Evolutionary conservation across 1,284 basidiomycete genomes (phyloP).

Genomic region (Mrakiaceae sp.): DNA sequence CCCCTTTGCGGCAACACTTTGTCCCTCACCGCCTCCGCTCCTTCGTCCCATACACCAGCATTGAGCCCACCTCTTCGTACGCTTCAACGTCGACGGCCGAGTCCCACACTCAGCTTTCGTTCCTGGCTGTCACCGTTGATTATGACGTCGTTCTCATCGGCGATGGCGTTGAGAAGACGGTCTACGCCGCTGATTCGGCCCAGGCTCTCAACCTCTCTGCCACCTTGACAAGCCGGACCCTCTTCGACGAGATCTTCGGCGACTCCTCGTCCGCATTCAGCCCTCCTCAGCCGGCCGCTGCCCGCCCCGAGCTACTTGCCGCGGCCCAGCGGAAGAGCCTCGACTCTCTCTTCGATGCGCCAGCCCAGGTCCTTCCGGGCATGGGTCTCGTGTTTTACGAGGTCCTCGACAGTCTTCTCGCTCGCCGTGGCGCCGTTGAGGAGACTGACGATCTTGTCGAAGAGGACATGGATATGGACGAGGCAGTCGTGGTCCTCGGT

Average conservation of each 20-base stretch:
- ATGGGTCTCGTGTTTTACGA: constrained; percentile 61
- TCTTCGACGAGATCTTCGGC: constrained; percentile 80
- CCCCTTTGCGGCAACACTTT: constrained; percentile 37
- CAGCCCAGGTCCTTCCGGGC: constrained; percentile 70
- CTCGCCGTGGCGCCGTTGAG: neutral
- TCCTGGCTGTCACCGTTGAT: constrained; percentile 54
- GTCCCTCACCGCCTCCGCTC: constrained; percentile 52
- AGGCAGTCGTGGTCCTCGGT: neutral
- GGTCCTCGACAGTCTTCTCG: constrained; percentile 55
- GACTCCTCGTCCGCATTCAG: constrained; percentile 23
- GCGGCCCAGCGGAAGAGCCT: constrained; percentile 3
- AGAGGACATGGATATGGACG: constrained; percentile 1
- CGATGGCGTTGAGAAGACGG: constrained; percentile 36
- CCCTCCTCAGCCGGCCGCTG: constrained; percentile 1
- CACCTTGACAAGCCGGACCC: constrained; percentile 41
- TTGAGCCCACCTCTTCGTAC: constrained; percentile 28
- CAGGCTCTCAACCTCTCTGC: constrained; percentile 41
- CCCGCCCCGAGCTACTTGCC: constrained; percentile 8
- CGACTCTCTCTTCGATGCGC: constrained; percentile 51
- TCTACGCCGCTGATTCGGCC: constrained; percentile 25
- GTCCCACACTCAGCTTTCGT: constrained; percentile 18
- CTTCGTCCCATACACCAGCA: constrained; percentile 35
- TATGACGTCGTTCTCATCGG: constrained; percentile 56
- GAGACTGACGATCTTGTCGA: neutral
- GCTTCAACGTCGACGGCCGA: constrained; percentile 14